Percentiles rank a stretch among this genome's conserved stretches.
phyloP scores from a whole-genome alignment of 768 basidiomycete genomes.

The Boletus rex-veris region DNA sequence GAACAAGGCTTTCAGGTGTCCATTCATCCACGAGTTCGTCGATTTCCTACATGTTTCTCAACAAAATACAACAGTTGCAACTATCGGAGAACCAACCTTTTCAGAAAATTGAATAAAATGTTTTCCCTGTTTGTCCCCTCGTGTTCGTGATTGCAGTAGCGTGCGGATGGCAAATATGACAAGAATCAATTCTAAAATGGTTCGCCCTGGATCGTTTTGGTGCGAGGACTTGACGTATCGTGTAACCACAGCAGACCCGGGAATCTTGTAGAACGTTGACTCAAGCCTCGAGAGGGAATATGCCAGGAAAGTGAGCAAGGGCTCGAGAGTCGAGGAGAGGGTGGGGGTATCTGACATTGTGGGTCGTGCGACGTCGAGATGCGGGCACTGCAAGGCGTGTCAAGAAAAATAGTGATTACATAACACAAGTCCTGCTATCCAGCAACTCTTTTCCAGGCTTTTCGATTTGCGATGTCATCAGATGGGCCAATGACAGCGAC shows the following conservation, averaged over 20 bases:
- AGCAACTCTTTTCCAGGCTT: too few relatives aligned
- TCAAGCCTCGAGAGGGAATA: slow-evolving; percentile 57
- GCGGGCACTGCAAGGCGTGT: not conserved
- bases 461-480: too few relatives aligned
- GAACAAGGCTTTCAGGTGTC: slow-evolving; percentile 79
- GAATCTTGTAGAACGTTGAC: slow-evolving; percentile 67
- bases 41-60: slow-evolving; percentile 65
- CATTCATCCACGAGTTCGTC: slow-evolving; percentile 96
- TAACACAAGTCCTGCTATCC: slow-evolving; percentile 12
- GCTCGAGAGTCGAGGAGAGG: slow-evolving; percentile 37
- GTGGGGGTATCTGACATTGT: slow-evolving; percentile 36
- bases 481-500: too few relatives aligned
- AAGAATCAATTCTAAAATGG: slow-evolving; percentile 84
- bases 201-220: slow-evolving; percentile 92
- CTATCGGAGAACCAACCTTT: slow-evolving; percentile 54
- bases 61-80: not conserved
- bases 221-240: slow-evolving; percentile 95
- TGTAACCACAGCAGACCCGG: slow-evolving; percentile 78
- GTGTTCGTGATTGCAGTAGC: slow-evolving; percentile 83
- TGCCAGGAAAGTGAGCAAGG: slow-evolving; percentile 64
- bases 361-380: slow-evolving; percentile 6
- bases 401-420: slow-evolving; percentile 6
- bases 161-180: slow-evolving; percentile 87
- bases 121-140: slow-evolving; percentile 78
- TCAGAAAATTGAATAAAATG: slow-evolving; percentile 90